phyloP scores from a whole-genome alignment of 192 early-diverging fungal genomes.

The Gamsiella multidivaricata region DNA sequence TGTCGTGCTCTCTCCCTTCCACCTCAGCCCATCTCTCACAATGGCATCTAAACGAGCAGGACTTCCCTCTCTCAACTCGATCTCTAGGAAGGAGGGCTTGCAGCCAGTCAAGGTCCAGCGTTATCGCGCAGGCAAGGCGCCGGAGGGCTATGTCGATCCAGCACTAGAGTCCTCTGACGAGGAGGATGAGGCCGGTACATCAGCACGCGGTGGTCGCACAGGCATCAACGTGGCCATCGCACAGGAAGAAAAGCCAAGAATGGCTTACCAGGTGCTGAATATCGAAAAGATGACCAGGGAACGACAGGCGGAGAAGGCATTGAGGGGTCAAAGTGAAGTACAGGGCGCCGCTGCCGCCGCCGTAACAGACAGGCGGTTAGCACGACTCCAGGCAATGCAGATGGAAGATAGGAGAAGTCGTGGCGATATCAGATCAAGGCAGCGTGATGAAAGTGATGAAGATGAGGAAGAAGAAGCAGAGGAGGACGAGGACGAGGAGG shows the following conservation, averaged over 20 bases:
- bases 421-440: slow-evolving; percentile 39
- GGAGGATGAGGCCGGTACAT: slow-evolving; percentile 50
- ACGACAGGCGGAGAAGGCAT: slow-evolving; percentile 13
- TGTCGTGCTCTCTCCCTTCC: background rate
- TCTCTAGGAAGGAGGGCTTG: slow-evolving; percentile 38
- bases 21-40: background rate
- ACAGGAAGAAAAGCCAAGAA: slow-evolving; percentile 54
- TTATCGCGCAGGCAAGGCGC: slow-evolving; percentile 69
- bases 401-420: slow-evolving; percentile 25
- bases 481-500: slow-evolving; percentile 66
- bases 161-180: slow-evolving; percentile 63
- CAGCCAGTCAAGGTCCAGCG: slow-evolving; percentile 65
- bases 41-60: slow-evolving; percentile 47
- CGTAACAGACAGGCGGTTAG: slow-evolving; percentile 60
- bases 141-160: slow-evolving; percentile 63
- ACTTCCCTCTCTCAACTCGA: slow-evolving; percentile 42
- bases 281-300: slow-evolving; percentile 54
- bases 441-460: slow-evolving; percentile 36
- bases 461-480: slow-evolving; percentile 28
- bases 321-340: background rate
- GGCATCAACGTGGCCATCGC: slow-evolving; percentile 25
- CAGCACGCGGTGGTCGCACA: slow-evolving; percentile 4
- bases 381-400: slow-evolving; percentile 58
- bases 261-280: slow-evolving; percentile 58
- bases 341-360: background rate